Base-by-base conservation (phyloP, 2,329 filamentous ascomycete species). In the Venturiaceae sp. region DNA sequence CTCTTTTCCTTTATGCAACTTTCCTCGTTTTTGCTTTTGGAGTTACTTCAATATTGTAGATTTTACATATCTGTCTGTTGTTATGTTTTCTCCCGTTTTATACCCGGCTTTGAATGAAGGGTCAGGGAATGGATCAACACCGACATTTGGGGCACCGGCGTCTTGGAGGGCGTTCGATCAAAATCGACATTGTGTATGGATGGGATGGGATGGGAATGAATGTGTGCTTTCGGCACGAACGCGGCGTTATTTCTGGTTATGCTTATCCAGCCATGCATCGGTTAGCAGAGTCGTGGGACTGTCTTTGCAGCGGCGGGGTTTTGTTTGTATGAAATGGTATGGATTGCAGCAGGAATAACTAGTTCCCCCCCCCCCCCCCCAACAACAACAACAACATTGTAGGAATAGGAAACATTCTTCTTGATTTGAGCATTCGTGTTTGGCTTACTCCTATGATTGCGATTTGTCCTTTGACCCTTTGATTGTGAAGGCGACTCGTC, bases 31-130 rank as follows among this genome's bases (percentile, higher is more conserved):
- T 44, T 36, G 16, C n/a, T 26, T 5, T 30, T 37, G 26, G 44
- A 16, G 13, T 30, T 30, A 28, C 21, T 30, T 50, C 16, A 1
- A 26, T 16, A 16, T 16, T 30, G 23, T 50, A 54, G 36, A 54
- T 36, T 54, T 16, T 16, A 54, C 21, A 28, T 11, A 26, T 26
- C 28, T 36, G 36, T 54, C 52, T 1, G 19, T 34, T 39, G n/a
- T 19, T 21, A 54, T 34, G 7, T 34, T 30, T 11, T 47, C 19
- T 21, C 36, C 36, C 36, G 52, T 54, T 36, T 26, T 54, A 39
- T 36, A 54, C 33, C 52, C 52, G 52, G 52, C 52, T 36, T 54
- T 54, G 52, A 36, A 33, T 50, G 26, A 30, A 50, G 44, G 44
- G 44, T 30, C 23, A 50, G 2, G 44, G 26, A 13, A 30, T n/a